A percentile compares a stretch with the other conserved stretches of the same genome.
Evolutionary conservation across 78 protist genomes (phyloP).

Genomic region (Dictyostelium firmibasis): DNA sequence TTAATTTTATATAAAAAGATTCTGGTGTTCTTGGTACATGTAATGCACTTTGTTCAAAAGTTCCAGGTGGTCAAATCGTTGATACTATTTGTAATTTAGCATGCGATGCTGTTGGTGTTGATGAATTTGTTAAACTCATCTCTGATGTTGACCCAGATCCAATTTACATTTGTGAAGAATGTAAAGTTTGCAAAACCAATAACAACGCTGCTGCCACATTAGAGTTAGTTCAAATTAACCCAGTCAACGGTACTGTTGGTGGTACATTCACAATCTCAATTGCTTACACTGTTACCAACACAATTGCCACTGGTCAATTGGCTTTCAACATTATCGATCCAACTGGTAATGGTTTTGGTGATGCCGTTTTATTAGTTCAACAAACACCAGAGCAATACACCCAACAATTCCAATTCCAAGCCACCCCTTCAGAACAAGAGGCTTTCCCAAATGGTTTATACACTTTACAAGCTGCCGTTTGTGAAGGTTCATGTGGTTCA

Average conservation of each 20-base stretch:
- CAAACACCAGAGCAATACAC: constrained; percentile 6
- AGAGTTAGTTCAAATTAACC: background rate
- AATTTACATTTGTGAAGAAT: constrained; percentile 33
- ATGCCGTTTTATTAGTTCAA: constrained; percentile 36
- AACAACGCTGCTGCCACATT: constrained; percentile 30
- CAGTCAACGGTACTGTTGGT: constrained; percentile 23
- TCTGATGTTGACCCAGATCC: constrained; percentile 56
- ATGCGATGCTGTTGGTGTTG: constrained; percentile 46
- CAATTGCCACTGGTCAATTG: constrained; percentile 26
- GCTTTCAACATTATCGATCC: constrained; percentile 56
- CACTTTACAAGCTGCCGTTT: constrained; percentile 19
- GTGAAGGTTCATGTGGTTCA: constrained; percentile 71
- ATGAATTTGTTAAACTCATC: constrained; percentile 32
- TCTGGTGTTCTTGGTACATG: constrained; percentile 49
- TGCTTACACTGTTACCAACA: constrained; percentile 20
- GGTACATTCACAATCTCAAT: constrained; percentile 6
- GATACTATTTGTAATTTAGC: background rate
- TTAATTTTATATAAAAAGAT: background rate
- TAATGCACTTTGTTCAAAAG: constrained; percentile 11
- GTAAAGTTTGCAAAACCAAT: constrained; percentile 16
- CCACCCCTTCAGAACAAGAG: constrained; percentile 27
- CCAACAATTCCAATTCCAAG: constrained; percentile 9
- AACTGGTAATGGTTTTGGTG: constrained; percentile 48
- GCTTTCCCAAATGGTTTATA: constrained; percentile 56
- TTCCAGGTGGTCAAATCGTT: background rate